Evolutionary conservation across 257 asterid species (phyloP).

Genomic region (Galeopsis tetrahit): DNA sequence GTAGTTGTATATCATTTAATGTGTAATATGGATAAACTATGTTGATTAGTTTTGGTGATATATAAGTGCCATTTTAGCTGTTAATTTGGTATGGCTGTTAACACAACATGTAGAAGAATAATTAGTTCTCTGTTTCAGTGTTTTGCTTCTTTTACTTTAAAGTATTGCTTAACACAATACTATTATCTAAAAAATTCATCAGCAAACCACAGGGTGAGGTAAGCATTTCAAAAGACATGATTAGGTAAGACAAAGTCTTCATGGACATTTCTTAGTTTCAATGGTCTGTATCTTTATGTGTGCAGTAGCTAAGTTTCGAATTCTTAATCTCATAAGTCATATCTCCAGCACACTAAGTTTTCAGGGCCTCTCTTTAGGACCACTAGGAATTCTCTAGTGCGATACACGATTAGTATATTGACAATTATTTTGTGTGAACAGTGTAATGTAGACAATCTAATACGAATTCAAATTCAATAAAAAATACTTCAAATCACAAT

Average conservation of each 20-base stretch:
- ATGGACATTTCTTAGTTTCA: slow-evolving; percentile 7
- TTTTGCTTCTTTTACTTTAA: slow-evolving; percentile 22
- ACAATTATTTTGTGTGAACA: too few species aligned
- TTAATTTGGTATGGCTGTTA: slow-evolving; percentile 14
- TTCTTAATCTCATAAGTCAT: slow-evolving; percentile 17
- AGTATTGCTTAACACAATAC: slow-evolving; percentile 10
- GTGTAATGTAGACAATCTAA: too few species aligned
- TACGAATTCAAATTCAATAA: too few species aligned
- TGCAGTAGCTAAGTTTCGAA: not conserved
- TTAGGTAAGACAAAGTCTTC: not conserved
- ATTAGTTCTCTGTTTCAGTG: not conserved
- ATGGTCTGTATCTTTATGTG: not conserved
- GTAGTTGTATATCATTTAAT: not conserved
- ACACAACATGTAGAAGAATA: slow-evolving; percentile 27
- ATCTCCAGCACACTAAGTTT: not conserved
- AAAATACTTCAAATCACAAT: too few species aligned
- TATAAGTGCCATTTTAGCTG: slow-evolving; percentile 27
- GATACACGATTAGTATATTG: too few species aligned
- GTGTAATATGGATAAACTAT: not conserved
- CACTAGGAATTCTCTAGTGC: not conserved
- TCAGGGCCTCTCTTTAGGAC: slow-evolving; percentile 21
- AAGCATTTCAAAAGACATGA: slow-evolving; percentile 21
- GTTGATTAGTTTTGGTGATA: slow-evolving; percentile 3
- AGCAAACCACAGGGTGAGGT: not conserved
- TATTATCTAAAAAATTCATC: not conserved